Base-by-base conservation (phyloP, 148 eudicot species). In the Camellia sinensis region DNA sequence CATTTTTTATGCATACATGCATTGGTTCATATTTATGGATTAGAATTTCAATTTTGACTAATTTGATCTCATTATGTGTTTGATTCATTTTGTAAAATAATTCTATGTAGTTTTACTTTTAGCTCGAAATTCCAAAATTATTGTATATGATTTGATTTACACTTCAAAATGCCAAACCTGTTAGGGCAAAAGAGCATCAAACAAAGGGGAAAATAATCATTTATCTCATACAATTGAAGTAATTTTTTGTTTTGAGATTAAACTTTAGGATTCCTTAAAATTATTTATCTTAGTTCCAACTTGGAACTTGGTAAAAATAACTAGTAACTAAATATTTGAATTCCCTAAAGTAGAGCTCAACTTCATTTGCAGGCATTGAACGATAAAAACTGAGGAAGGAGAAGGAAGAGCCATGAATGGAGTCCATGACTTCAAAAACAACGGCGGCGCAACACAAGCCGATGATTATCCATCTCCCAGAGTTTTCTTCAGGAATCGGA, bases 281-380 rank as follows among this genome's bases (percentile, higher is more conserved):
- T 29, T 29, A 29, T 29, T 29, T 29, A 1, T 29, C 37, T 29
- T 29, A 29, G 37, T 29, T 29, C 37, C 37, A 29, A 29, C 37
- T 7, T 8, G 22, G 10, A 2, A 8, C 10, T 10, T 19, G 22
- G 22, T 14, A 29, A 64, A 22, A 37, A 0, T 29, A 29, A 5
- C 7, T 9, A 61, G n/a, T 61, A 4, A n/a, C 6, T 18, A 7
- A 19, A 15, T 2, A 3, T 9, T 44, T 15, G 46, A 46, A 77
- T 21, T 6, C 40, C 12, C 11, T 14, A 37, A 18, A 13, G 19
- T 12, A 14, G 29, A 29, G n/a, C n/a, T 18, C 19, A 78, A 11
- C 72, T 78, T 73, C 59, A 19, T 19, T 83, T 74, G 0, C 19
- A 65, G 80, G 14, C 17, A 46, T 22, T 45, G 68, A 67, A 74